Base-by-base conservation (phyloP, 2,329 filamentous ascomycete genomes). In the Raffaelea ambrosiae region DNA sequence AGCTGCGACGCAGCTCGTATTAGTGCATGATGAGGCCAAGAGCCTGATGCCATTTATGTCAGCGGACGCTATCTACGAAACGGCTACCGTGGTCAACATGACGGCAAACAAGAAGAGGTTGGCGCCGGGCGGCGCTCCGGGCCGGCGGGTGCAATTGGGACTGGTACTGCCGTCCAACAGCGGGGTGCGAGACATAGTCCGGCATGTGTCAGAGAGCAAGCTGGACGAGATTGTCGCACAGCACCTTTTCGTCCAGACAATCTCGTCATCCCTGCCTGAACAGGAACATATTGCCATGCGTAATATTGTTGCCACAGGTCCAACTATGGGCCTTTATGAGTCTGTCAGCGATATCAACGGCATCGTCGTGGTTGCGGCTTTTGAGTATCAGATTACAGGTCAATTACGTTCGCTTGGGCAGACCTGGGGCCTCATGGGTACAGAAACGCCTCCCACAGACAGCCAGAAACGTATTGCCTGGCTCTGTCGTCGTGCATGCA, bases 401-500 rank as follows among this genome's bases (percentile, higher is more conserved):
- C 39, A 35, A 9, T 16, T 46, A 22, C 36, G 35, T 18, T 23
- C 44, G 18, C 18, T 46, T 3, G 36, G 22, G 10, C 5, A 40
- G 10, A 18, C 18, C 5, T n/a, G 21, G 20, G 19, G n/a, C 16
- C n/a, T 21, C n/a, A n/a, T n/a, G n/a, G n/a, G n/a, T n/a, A n/a
- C n/a, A n/a, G n/a, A n/a, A n/a, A n/a, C n/a, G n/a, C n/a, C n/a
- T n/a, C n/a, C n/a, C n/a, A n/a, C n/a, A 18, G 7, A 2, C n/a
- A 39, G 33, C 8, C 18, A 31, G 2, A 3, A 19, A 1, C 40
- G 40, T 8, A 46, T 46, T 11, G 35, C 44, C n/a, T 46, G 44
- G 44, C 35, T 46, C 18, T 46, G 44, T 14, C 36, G 44, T 31
- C 44, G n/a, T 14, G 44, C 44, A 13, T 46, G 44, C 8, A 5